A percentile compares a stretch with the other conserved stretches of the same genome.
Conservation (phyloP, 495 filamentous ascomycete species). For the Geoglossum glabrum region DNA sequence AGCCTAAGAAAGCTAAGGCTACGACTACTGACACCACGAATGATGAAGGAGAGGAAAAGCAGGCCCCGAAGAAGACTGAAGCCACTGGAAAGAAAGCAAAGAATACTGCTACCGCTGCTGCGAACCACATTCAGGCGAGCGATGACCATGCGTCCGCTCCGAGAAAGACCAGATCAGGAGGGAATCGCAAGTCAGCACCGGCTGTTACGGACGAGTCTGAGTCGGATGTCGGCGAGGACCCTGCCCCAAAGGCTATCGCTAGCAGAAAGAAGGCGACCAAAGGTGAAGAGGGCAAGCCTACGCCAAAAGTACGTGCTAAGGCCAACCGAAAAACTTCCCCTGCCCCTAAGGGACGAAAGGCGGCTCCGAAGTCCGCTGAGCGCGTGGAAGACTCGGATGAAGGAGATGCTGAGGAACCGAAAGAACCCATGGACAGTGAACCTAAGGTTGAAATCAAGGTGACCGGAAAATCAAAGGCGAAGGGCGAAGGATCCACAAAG, state of each 20-base stretch:
- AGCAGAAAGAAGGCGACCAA: neutral
- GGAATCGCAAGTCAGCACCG: neutral
- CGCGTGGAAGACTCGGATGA: neutral
- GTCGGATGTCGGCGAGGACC: neutral
- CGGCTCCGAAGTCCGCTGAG: neutral
- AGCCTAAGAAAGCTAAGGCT: conserved; percentile 14
- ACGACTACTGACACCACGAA: conserved; percentile 11
- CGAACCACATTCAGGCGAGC: neutral
- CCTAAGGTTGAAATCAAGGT: neutral
- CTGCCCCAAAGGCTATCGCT: neutral
- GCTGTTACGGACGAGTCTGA: neutral
- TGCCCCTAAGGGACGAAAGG: neutral
- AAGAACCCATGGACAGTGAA: neutral
- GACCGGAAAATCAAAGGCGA: neutral
- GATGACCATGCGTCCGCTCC: neutral
- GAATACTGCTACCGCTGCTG: neutral
- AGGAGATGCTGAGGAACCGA: neutral
- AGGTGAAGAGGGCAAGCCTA: neutral
- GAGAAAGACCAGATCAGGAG: neutral
- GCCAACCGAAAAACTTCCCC: neutral
- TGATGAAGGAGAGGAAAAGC: conserved; percentile 10
- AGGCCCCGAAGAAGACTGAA: neutral
- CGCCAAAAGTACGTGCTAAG: neutral
- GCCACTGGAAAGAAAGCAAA: neutral
- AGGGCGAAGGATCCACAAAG: neutral